Percentiles rank a stretch among this genome's conserved stretches.
phyloP scores from a whole-genome alignment of 1,139 yeast genomes.

The Lodderomyces pseudojiufengensis region DNA sequence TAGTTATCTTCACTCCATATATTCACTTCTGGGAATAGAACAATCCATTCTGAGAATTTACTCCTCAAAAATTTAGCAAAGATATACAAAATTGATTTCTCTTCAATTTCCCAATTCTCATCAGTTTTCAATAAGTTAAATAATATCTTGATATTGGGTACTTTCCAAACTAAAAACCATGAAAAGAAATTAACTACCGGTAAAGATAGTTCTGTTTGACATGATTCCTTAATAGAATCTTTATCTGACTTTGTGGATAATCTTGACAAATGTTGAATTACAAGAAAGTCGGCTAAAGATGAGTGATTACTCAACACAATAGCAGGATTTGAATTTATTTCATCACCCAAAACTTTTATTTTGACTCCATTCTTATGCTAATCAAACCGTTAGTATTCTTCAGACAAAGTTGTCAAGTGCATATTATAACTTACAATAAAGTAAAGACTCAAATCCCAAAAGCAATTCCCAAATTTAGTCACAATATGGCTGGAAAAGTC shows the following conservation, averaged over 20 bases:
- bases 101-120: constrained; percentile 61
- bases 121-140: constrained; percentile 47
- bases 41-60: constrained; percentile 49
- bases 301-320: constrained; percentile 51
- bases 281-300: constrained; percentile 52
- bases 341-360: constrained; percentile 41
- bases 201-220: constrained; percentile 15
- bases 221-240: not conserved
- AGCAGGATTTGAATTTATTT: constrained; percentile 43
- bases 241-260: constrained; percentile 12
- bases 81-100: constrained; percentile 21
- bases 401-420: not conserved
- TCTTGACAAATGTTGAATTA: constrained; percentile 43
- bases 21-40: constrained; percentile 72
- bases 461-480: constrained; percentile 20
- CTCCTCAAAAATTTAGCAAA: constrained; percentile 25
- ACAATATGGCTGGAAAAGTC: constrained; percentile 23
- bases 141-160: constrained; percentile 45
- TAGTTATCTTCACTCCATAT: constrained; percentile 49
- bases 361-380: constrained; percentile 36
- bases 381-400: constrained; percentile 10
- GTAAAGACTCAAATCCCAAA: constrained; percentile 36
- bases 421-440: constrained; percentile 27
- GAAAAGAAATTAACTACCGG: constrained; percentile 54
- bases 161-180: constrained; percentile 58